Percentiles rank a stretch among this genome's conserved stretches.
These are phyloP conservation scores for Sutorius australiensis DNA, from an alignment of 768 basidiomycete genomes.

Conservation along the genomic window DNA sequence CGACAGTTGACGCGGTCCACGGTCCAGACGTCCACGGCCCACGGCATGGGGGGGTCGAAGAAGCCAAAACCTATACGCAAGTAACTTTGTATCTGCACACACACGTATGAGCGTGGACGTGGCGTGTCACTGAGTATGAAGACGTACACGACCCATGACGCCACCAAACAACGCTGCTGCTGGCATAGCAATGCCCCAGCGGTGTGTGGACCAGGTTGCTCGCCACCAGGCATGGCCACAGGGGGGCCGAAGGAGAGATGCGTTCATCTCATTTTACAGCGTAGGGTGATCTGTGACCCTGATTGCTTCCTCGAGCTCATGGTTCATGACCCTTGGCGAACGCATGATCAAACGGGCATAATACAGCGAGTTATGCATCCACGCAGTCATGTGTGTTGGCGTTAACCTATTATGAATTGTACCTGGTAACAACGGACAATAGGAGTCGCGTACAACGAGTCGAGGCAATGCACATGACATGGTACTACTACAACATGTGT, in stretches of 20 bases:
- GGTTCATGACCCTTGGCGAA: not conserved
- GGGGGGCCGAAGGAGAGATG: not conserved
- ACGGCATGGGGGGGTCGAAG: not conserved
- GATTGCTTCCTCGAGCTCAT: constrained; percentile 10
- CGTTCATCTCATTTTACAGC: not conserved
- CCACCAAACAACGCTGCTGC: not conserved
- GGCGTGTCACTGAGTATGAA: not conserved
- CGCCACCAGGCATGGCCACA: not conserved
- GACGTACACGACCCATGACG: not conserved
- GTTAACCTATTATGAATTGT: constrained; percentile 1
- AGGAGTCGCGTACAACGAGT: not conserved
- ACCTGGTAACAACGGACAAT: not conserved
- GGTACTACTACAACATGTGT: constrained; percentile 28
- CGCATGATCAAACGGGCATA: not conserved
- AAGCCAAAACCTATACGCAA: not conserved
- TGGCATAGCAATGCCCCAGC: not conserved
- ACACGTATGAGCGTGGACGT: not conserved
- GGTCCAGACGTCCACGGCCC: too few species aligned
- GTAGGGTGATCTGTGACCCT: not conserved
- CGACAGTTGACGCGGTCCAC: not conserved
- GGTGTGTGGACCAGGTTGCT: not conserved
- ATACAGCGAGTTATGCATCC: not conserved
- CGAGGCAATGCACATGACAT: constrained; percentile 15
- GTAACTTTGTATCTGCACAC: not conserved
- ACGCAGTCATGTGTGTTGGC: not conserved